phyloP scores from a whole-genome alignment of 78 protist genomes.

The slime mould (Dictyostelium discoideum) region DNA sequence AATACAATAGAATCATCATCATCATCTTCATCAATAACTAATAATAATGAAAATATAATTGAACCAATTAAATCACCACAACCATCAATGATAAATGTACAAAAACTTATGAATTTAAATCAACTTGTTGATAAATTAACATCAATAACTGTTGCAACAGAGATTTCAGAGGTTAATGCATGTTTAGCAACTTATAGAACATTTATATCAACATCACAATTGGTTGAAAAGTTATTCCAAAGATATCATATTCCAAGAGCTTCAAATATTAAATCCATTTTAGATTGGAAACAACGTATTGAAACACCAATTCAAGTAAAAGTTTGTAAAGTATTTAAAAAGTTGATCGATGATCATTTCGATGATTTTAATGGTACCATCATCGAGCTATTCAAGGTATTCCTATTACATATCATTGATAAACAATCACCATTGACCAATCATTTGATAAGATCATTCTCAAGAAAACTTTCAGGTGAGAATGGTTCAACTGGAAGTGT shows the following conservation, averaged over 20 bases:
- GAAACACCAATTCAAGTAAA: conserved; percentile 63
- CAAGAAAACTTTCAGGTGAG: not conserved
- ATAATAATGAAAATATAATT: not conserved
- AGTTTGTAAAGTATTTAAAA: conserved; percentile 63
- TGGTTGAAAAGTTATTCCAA: conserved; percentile 47
- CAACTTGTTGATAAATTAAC: conserved; percentile 78
- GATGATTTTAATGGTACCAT: conserved; percentile 39
- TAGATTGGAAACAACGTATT: conserved; percentile 52
- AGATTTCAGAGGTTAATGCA: conserved; percentile 76
- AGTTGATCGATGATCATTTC: conserved; percentile 69
- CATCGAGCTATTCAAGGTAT: conserved; percentile 13
- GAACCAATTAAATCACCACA: not conserved
- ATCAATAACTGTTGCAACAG: conserved; percentile 29
- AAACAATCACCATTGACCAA: conserved; percentile 40
- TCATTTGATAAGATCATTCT: conserved; percentile 56
- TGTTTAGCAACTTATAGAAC: conserved; percentile 64
- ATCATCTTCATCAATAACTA: not conserved
- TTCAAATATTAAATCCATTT: not conserved
- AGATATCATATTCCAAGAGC: conserved; percentile 69
- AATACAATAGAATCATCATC: not conserved
- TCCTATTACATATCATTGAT: conserved; percentile 33
- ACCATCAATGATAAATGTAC: not conserved
- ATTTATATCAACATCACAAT: conserved; percentile 47
- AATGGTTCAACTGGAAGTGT: not conserved
- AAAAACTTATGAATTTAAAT: conserved; percentile 44